Conservation (phyloP, 345 rosid genomes). For the Kernera saxatilis region DNA sequence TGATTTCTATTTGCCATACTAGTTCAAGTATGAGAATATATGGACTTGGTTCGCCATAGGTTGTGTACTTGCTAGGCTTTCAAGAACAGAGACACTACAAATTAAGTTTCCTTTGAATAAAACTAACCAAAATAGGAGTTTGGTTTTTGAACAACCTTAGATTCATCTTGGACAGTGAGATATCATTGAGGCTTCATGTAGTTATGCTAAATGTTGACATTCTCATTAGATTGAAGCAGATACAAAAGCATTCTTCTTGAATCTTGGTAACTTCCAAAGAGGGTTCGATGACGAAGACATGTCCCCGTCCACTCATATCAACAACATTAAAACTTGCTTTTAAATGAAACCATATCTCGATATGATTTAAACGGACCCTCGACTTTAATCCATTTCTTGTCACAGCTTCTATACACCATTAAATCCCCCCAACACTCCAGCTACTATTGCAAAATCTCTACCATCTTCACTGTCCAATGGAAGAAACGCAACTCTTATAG, state of each 20-base stretch:
- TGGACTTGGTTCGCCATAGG: not conserved
- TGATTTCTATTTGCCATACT: not conserved
- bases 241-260: too few species aligned
- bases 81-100: not conserved
- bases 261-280: not conserved
- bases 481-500: too few species aligned
- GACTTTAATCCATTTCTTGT: too few species aligned
- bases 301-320: not conserved
- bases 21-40: not conserved
- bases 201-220: too few species aligned
- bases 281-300: not conserved
- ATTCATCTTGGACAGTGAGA: not conserved
- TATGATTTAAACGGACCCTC: too few species aligned
- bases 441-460: too few species aligned
- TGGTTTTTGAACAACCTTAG: not conserved
- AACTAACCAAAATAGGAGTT: not conserved
- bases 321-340: not conserved
- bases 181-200: too few species aligned
- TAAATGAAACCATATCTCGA: too few species aligned
- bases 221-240: too few species aligned
- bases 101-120: not conserved
- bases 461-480: too few species aligned
- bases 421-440: too few species aligned
- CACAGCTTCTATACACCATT: too few species aligned
- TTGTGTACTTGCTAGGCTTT: not conserved